phyloP scores from a whole-genome alignment of 176 grass and related monocot genomes.

The Ensete ventricosum region DNA sequence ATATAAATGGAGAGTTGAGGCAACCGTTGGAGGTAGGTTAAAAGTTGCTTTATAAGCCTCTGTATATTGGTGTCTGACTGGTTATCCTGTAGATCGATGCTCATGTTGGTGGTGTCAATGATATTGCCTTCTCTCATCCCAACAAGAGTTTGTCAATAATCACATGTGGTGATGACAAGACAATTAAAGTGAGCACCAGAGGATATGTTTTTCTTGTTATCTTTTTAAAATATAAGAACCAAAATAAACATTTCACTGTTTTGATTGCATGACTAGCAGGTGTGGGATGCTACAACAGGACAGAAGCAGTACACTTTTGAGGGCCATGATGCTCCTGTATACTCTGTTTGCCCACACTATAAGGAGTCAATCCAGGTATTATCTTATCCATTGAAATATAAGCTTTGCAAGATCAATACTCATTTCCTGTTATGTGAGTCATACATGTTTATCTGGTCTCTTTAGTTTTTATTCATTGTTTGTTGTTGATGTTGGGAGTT shows the following conservation, averaged over 20 bases:
- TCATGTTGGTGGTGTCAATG: constrained; percentile 93
- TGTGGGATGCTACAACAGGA: constrained; percentile 94
- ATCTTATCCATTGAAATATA: too few relatives aligned
- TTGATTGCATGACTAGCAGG: constrained; percentile 38
- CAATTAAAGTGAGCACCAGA: constrained; percentile 61
- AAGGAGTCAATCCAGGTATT: constrained; percentile 94
- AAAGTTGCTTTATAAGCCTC: constrained; percentile 4
- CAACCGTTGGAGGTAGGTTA: constrained; percentile 85
- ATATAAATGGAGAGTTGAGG: constrained; percentile 72
- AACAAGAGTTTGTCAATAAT: constrained; percentile 94
- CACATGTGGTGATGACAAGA: constrained; percentile 97
- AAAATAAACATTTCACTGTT: background rate
- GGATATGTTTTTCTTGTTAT: background rate
- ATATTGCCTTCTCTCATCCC: constrained; percentile 98
- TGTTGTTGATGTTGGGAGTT: background rate
- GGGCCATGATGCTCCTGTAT: constrained; percentile 92
- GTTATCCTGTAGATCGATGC: constrained; percentile 74
- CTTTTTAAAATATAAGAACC: background rate
- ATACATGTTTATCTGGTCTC: too few relatives aligned
- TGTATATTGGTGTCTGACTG: constrained; percentile 22
- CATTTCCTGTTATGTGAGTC: background rate
- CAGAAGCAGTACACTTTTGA: constrained; percentile 95
- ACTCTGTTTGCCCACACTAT: constrained; percentile 97
- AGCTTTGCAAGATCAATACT: too few relatives aligned
- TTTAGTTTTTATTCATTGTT: too few relatives aligned